phyloP scores from a whole-genome alignment of 257 asterid genomes.

The Solanum peruvianum region DNA sequence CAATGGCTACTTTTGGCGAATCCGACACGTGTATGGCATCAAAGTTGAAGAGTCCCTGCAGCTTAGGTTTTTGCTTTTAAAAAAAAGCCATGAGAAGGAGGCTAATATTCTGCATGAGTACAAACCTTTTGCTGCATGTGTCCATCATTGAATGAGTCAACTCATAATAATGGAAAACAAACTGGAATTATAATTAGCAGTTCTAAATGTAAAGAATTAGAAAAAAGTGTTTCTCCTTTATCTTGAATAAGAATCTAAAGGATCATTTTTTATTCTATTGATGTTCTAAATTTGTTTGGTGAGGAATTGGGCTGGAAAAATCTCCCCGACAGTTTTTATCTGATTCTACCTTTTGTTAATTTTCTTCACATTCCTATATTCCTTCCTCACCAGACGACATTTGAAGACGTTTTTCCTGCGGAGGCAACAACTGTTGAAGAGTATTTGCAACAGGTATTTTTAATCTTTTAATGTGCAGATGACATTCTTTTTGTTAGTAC shows the following conservation, averaged over 20 bases:
- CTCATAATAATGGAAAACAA: background rate
- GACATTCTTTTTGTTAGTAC: background rate
- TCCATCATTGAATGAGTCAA: background rate
- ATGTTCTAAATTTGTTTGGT: background rate
- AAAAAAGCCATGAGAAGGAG: background rate
- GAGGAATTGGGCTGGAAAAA: background rate
- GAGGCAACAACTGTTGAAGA: constrained; percentile 96
- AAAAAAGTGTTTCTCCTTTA: background rate
- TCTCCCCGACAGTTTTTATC: background rate
- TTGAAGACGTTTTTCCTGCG: constrained; percentile 93
- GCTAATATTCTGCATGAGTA: background rate
- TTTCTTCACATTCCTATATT: background rate
- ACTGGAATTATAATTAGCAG: background rate
- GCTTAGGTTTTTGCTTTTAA: background rate
- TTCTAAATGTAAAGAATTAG: background rate
- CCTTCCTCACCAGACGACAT: constrained; percentile 56
- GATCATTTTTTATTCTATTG: background rate
- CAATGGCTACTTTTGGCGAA: background rate
- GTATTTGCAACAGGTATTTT: constrained; percentile 82
- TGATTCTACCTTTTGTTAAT: background rate
- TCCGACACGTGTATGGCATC: background rate
- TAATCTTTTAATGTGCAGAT: background rate
- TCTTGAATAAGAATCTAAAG: background rate
- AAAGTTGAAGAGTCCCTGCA: background rate
- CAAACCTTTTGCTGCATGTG: background rate